These are phyloP conservation scores for Linum tenue DNA, from an alignment of 345 rosid species.

Conservation along the genomic window DNA sequence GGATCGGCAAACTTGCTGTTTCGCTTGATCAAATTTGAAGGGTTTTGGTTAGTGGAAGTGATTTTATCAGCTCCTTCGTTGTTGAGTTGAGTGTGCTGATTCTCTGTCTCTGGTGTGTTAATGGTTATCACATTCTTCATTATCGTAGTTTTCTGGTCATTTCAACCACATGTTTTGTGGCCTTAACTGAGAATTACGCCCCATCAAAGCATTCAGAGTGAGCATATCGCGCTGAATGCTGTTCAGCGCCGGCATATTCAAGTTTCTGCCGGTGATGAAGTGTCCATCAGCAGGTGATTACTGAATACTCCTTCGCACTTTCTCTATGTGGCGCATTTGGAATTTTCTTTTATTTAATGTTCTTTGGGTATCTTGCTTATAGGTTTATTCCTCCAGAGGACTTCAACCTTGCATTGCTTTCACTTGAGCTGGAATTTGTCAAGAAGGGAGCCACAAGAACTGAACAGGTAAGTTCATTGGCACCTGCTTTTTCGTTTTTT, in stretches of 20 bases:
- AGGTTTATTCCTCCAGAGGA: conserved; percentile 78
- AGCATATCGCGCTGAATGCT: conserved; percentile 63
- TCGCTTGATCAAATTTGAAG: neutral
- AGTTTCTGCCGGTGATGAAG: conserved; percentile 72
- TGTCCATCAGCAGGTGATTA: conserved; percentile 58
- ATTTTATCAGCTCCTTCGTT: too few species aligned
- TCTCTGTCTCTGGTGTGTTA: too few species aligned
- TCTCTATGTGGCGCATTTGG: too few species aligned
- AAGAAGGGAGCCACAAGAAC: conserved; percentile 68
- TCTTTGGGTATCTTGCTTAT: conserved; percentile 2
- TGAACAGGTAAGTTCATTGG: conserved; percentile 48
- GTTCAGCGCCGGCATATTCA: conserved; percentile 78
- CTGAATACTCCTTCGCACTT: neutral
- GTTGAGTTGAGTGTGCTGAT: too few species aligned
- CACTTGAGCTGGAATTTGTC: conserved; percentile 82
- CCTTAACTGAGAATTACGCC: conserved; percentile 63
- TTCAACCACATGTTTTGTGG: conserved; percentile 4
- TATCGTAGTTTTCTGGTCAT: too few species aligned
- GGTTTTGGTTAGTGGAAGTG: too few species aligned
- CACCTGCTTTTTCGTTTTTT: too few species aligned
- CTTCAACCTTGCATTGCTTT: conserved; percentile 66
- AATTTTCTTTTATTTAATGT: neutral
- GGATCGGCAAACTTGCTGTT: neutral
- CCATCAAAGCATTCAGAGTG: conserved; percentile 54
- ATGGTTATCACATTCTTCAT: too few species aligned